phyloP scores from a whole-genome alignment of 129 eudicot genomes.

The Solidago caesia region DNA sequence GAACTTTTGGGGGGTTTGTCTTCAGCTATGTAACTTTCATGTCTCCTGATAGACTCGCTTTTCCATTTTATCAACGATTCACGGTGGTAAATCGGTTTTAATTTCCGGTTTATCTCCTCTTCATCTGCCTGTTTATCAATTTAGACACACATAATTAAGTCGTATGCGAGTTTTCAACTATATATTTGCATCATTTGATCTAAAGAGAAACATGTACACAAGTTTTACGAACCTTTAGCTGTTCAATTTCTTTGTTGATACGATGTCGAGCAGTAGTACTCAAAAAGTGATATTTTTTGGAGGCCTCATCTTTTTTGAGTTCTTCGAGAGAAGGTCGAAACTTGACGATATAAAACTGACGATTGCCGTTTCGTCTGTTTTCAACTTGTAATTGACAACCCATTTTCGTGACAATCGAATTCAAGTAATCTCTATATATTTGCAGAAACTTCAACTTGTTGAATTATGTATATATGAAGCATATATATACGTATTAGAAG shows the following conservation, averaged over 20 bases:
- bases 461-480: no score
- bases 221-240: slow-evolving; percentile 11
- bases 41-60: neutral
- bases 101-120: neutral
- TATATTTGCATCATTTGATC: neutral
- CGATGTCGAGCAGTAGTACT: neutral
- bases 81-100: neutral
- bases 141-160: neutral
- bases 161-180: neutral
- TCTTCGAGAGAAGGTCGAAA: slow-evolving; percentile 8
- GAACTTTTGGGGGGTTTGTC: neutral
- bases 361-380: neutral
- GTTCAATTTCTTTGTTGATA: slow-evolving; percentile 10
- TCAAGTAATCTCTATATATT: no score
- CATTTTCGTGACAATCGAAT: no score
- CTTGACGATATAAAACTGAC: slow-evolving; percentile 4
- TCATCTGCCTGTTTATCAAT: neutral
- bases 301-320: neutral
- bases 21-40: neutral
- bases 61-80: neutral
- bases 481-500: no score
- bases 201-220: neutral
- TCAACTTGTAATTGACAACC: no score
- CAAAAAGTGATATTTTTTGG: slow-evolving; percentile 20
- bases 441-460: no score